phyloP scores from a whole-genome alignment of 1,139 yeast genomes.

The Nakaseomyces delphensis region DNA sequence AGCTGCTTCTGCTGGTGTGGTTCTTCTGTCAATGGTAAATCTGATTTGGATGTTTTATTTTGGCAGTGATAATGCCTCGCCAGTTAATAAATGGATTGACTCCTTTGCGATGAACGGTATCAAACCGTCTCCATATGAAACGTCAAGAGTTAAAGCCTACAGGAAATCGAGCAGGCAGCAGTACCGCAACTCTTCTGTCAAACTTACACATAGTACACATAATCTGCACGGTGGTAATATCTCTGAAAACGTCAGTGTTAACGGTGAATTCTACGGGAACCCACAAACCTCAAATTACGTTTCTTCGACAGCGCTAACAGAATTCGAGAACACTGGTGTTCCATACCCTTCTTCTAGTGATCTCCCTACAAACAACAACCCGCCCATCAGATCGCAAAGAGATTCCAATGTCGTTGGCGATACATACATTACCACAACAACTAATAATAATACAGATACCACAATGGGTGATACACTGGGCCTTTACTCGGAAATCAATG shows the following conservation, averaged over 20 bases:
- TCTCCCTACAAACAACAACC: conserved; percentile 3
- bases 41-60: conserved; percentile 77
- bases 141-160: conserved; percentile 19
- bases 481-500: conserved; percentile 31
- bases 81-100: conserved; percentile 76
- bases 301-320: conserved; percentile 34
- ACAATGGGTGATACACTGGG: conserved; percentile 32
- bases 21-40: conserved; percentile 71
- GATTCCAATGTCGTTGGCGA: conserved; percentile 1
- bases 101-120: conserved; percentile 49
- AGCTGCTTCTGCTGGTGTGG: conserved; percentile 91
- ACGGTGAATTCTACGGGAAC: background rate
- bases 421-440: conserved; percentile 27
- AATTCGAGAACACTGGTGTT: conserved; percentile 33
- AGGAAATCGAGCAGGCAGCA: conserved; percentile 11
- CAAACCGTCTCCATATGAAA: conserved; percentile 31
- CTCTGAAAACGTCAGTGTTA: conserved; percentile 1
- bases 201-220: background rate
- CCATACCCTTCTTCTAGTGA: conserved; percentile 3
- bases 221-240: background rate
- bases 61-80: conserved; percentile 73
- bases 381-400: background rate
- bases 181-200: background rate
- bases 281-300: conserved; percentile 21
- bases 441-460: conserved; percentile 33